A percentile compares a stretch with the other conserved stretches of the same genome.
phyloP scores from a whole-genome alignment of 1,284 basidiomycete genomes.

The Leccinum huronense region DNA sequence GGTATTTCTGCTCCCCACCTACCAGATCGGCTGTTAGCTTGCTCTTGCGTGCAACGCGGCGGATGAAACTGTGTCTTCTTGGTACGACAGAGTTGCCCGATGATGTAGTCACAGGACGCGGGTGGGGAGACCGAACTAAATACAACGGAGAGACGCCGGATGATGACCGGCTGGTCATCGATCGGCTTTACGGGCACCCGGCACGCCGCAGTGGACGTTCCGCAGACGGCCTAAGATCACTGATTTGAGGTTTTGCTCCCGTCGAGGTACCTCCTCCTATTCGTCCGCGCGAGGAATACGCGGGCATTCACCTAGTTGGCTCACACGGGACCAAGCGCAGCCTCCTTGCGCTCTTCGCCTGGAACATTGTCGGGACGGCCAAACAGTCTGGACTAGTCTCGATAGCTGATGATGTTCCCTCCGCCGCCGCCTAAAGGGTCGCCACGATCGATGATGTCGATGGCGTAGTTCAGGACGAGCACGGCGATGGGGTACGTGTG shows the following conservation, averaged over 20 bases:
- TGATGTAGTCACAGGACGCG: slow-evolving; percentile 68
- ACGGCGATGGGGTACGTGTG: slow-evolving; percentile 64
- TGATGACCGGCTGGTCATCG: slow-evolving; percentile 43
- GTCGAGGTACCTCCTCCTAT: slow-evolving; percentile 58
- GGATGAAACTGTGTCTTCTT: slow-evolving; percentile 25
- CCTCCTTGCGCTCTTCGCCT: slow-evolving; percentile 68
- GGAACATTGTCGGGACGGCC: slow-evolving; percentile 57
- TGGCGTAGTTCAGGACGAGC: slow-evolving; percentile 83
- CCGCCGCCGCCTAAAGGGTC: slow-evolving; percentile 15
- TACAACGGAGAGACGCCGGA: slow-evolving; percentile 63
- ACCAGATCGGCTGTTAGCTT: slow-evolving; percentile 1
- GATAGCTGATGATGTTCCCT: slow-evolving; percentile 48
- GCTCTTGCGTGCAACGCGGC: slow-evolving; percentile 3
- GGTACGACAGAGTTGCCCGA: slow-evolving; percentile 56
- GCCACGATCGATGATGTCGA: slow-evolving; percentile 61
- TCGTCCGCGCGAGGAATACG: slow-evolving; percentile 79
- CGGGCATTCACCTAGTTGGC: slow-evolving; percentile 85
- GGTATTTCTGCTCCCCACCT: slow-evolving; percentile 14
- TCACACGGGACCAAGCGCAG: slow-evolving; percentile 84
- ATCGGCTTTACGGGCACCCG: slow-evolving; percentile 6
- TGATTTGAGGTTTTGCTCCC: slow-evolving; percentile 28
- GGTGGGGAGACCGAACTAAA: slow-evolving; percentile 67
- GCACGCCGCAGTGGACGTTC: background rate
- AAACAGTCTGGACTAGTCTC: slow-evolving; percentile 77
- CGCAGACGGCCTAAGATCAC: slow-evolving; percentile 1